Percentiles rank a stretch among this genome's conserved stretches.
These are phyloP conservation scores for Hypholoma fasciculare DNA, from an alignment of 768 basidiomycete species.

Conservation along the genomic window DNA sequence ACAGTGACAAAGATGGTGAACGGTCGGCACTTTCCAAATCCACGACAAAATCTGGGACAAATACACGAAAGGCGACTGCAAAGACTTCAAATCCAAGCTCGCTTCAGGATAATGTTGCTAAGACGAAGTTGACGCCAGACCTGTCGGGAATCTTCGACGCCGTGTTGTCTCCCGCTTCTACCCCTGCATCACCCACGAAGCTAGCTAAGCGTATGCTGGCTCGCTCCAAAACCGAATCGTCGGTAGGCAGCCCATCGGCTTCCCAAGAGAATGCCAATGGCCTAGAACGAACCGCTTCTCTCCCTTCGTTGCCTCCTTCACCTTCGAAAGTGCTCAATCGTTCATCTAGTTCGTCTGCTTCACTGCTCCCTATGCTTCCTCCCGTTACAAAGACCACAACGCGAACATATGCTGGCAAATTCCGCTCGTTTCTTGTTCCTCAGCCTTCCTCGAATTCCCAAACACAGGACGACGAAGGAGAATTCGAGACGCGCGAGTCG, in stretches of 20 bases:
- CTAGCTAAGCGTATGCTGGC: slow-evolving; percentile 74
- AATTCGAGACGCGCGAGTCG: slow-evolving; percentile 64
- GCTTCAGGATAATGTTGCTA: not conserved
- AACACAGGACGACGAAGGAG: slow-evolving; percentile 39
- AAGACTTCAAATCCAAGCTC: too few relatives aligned
- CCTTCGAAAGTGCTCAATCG: slow-evolving; percentile 23
- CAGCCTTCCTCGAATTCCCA: slow-evolving; percentile 38
- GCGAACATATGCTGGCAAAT: slow-evolving; percentile 73
- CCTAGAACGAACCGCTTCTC: slow-evolving; percentile 35
- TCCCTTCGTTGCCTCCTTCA: slow-evolving; percentile 34
- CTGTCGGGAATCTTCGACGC: slow-evolving; percentile 47
- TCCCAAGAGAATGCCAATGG: not conserved
- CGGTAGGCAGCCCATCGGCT: slow-evolving; percentile 32
- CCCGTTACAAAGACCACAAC: slow-evolving; percentile 34
- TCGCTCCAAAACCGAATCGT: slow-evolving; percentile 65
- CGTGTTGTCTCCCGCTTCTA: slow-evolving; percentile 24
- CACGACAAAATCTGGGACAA: too few relatives aligned
- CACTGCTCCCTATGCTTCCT: slow-evolving; percentile 26
- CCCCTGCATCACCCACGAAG: slow-evolving; percentile 36
- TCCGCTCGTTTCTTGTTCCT: slow-evolving; percentile 77
- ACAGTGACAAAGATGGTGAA: not conserved
- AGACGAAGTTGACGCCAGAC: slow-evolving; percentile 36
- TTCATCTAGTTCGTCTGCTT: slow-evolving; percentile 19
- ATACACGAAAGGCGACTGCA: too few relatives aligned
- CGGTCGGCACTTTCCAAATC: too few relatives aligned